phyloP scores from a whole-genome alignment of 2,329 filamentous ascomycete genomes.

The Colletotrichum gigasporum region DNA sequence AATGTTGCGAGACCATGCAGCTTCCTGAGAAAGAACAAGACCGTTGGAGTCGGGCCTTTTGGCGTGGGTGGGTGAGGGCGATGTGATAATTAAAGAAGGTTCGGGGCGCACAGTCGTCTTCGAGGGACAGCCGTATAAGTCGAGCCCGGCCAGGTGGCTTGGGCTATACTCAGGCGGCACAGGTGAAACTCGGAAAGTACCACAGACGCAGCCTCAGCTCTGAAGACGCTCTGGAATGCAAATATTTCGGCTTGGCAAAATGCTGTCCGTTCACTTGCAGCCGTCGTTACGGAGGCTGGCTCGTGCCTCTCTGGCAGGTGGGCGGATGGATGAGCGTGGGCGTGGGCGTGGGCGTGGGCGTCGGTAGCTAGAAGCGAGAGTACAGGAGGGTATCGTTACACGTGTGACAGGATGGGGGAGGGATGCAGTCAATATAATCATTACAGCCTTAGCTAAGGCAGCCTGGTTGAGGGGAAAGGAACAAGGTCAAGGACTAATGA shows the following conservation, averaged over 20 bases:
- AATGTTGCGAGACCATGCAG: no score
- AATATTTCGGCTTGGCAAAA: constrained; percentile 11
- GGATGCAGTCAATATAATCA: constrained; percentile 14
- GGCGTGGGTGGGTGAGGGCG: not conserved
- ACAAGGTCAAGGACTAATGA: not conserved
- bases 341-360: not conserved
- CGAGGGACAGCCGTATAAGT: constrained; percentile 13
- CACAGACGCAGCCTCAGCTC: constrained; percentile 26
- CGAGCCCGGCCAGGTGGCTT: constrained; percentile 22
- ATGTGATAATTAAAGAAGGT: not conserved
- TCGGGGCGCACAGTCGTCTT: constrained; percentile 3
- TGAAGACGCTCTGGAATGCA: not conserved
- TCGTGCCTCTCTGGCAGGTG: constrained; percentile 28
- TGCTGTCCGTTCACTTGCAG: constrained; percentile 17
- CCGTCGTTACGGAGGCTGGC: constrained; percentile 9
- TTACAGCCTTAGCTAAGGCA: constrained; percentile 6
- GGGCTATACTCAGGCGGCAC: constrained; percentile 13
- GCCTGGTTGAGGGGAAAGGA: not conserved
- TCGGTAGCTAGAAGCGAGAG: constrained; percentile 1
- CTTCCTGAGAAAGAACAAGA: not conserved
- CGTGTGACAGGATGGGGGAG: not conserved
- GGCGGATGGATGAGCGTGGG: not conserved
- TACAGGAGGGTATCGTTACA: not conserved
- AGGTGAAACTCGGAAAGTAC: constrained; percentile 24
- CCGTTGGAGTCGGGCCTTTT: not conserved